Conservation (phyloP, 345 rosid species). For the Aquilaria yunnanensis region DNA sequence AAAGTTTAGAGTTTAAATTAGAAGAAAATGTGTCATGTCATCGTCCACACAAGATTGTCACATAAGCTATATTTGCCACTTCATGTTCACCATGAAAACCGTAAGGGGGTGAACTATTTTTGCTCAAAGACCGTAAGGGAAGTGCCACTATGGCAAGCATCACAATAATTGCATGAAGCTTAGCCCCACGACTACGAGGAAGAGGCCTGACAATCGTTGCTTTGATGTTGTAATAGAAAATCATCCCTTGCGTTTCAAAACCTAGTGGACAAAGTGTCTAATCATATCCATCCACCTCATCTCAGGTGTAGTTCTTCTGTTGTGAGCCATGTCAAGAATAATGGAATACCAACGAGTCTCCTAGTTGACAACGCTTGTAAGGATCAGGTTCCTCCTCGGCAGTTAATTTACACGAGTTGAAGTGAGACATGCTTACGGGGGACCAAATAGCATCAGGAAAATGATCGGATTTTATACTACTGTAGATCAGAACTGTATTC, state of each 20-base stretch:
- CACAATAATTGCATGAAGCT: conserved; percentile 78
- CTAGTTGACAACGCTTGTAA: conserved; percentile 46
- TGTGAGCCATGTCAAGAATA: conserved; percentile 89
- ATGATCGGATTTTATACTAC: too few species aligned
- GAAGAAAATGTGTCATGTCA: too few species aligned
- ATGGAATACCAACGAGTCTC: conserved; percentile 86
- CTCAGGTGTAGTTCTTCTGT: conserved; percentile 49
- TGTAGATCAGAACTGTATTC: too few species aligned
- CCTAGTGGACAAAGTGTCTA: conserved; percentile 85
- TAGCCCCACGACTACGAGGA: conserved; percentile 51
- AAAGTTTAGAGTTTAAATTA: too few species aligned
- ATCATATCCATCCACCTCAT: conserved; percentile 82
- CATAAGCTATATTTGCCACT: too few species aligned
- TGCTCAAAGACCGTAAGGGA: too few species aligned
- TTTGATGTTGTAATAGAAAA: conserved; percentile 85
- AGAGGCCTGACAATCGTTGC: conserved; percentile 69
- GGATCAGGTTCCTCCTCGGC: conserved; percentile 83
- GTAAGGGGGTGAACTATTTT: too few species aligned
- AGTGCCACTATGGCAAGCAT: conserved; percentile 95
- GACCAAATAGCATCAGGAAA: too few species aligned
- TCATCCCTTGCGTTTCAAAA: conserved; percentile 64
- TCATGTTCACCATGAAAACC: too few species aligned
- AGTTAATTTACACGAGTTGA: conserved; percentile 9
- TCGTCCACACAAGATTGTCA: too few species aligned
- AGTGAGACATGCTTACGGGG: too few species aligned